phyloP scores from a whole-genome alignment of 2,329 filamentous ascomycete genomes.

The Drechslerella coelobrocha region DNA sequence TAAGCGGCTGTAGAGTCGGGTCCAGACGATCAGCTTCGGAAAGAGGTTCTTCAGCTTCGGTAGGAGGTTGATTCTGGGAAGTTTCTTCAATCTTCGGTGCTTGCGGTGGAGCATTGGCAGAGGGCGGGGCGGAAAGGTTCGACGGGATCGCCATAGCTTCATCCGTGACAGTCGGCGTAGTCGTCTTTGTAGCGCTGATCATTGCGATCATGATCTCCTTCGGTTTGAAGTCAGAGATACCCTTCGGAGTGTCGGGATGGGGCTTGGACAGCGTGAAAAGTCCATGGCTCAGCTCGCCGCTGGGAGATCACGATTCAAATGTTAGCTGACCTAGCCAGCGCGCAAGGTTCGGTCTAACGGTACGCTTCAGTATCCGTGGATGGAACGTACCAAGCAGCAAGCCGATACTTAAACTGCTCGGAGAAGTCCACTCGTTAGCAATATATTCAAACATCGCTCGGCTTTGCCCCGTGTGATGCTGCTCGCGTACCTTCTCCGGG shows the following conservation, averaged over 20 bases:
- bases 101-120: background rate
- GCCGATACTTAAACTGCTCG: slow-evolving; percentile 37
- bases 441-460: background rate
- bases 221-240: slow-evolving; percentile 45
- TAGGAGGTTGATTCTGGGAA: slow-evolving; percentile 4
- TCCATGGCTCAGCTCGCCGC: slow-evolving; percentile 42
- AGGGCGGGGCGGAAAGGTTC: background rate
- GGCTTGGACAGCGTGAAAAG: slow-evolving; percentile 45
- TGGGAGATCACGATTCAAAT: slow-evolving; percentile 3
- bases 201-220: slow-evolving; percentile 42
- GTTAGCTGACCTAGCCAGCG: background rate
- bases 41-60: slow-evolving; percentile 1
- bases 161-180: slow-evolving; percentile 19
- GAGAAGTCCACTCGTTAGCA: slow-evolving; percentile 8
- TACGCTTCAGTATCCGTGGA: background rate
- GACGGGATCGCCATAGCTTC: slow-evolving; percentile 23
- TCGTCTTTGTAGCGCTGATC: slow-evolving; percentile 43
- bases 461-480: background rate
- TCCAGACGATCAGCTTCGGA: slow-evolving; percentile 7
- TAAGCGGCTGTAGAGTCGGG: background rate
- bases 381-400: slow-evolving; percentile 35
- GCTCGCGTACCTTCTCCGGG: slow-evolving; percentile 28
- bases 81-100: background rate
- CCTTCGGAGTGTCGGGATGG: slow-evolving; percentile 47
- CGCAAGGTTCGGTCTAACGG: slow-evolving; percentile 9